Evolutionary conservation across 345 rosid species (phyloP), one percentile per base, ranked within the genome.

Genomic region (Rubroshorea leprosula): DNA sequence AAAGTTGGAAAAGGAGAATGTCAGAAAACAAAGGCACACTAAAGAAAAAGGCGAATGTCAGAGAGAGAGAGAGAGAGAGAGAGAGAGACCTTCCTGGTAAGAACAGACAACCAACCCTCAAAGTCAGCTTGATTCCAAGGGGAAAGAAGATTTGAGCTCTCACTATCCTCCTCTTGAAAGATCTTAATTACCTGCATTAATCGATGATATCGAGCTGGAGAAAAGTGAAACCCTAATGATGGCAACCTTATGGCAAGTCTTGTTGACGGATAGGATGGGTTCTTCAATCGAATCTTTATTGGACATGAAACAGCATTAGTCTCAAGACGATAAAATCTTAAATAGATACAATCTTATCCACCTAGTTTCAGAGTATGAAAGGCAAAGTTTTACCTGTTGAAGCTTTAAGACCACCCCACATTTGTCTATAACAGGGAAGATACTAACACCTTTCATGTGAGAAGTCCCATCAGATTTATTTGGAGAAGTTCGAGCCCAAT

Each of bases 141-240:
- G 60, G 75, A 84, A 52, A 71, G 60, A 52, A 71, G 58, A 65
- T 76, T 76, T 16, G 82, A 66, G 58, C 61, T 68, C 62, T 84
- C 80, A 70, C 57, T 71, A 61, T 82, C 86, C 64, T 81, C 82
- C 27, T 57, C 80, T 68, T 80, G 86, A 71, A 93, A 87, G 31
- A 89, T 78, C 79, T 89, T 83, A 49, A 68, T 70, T 53, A 93
- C 86, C 77, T 79, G 89, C 97, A 93, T 93, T 76, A 93, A 73
- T 72, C 99, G 79, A 70, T 93, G 99, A 80, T 93, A 93, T 39
- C 99, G 85, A 56, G 97, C 94, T 20, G 99, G 99, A 68, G 99
- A 93, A 77, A 93, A 87, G 76, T 93, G 92, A 72, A 93, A 87
- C 54, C 94, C 86, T 74, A 93, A 63, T 24, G 97, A 86, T 4